Base-by-base conservation (phyloP, 371 early-diverging fungal genomes). In the Blastocladiella emersonii region DNA sequence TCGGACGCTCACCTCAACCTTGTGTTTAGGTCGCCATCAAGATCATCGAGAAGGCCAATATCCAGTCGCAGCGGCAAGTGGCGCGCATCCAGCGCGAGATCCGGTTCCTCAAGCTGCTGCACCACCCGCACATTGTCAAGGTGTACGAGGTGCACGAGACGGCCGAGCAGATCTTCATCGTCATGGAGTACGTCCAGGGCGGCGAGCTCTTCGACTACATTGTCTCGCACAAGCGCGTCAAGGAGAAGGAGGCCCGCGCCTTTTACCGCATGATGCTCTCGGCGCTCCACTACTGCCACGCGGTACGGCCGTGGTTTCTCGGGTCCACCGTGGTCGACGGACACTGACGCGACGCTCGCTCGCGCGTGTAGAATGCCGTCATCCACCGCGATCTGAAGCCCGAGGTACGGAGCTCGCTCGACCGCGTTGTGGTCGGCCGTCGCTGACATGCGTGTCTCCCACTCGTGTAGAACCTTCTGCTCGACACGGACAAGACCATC, bases 381-480 rank as follows among this genome's bases (percentile, higher is more conserved):
- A 85, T 87, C 25, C 90, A 90, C 66, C 76, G 90, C 44, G 90
- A 90, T 72, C 67, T 90, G 48, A 90, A 90, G 76, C 85, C 83
- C 64, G 68, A 78, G 21, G 48, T 59, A 75, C 74, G 48, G 7
- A 23, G 7, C 48, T 21, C 1, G 19, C 48, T 21, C 57, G 15
- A 2, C 41, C 36, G 15, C 61, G 6, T 10, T 57, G 6, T 34
- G 4, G 1, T 36, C 27, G 57, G 23, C 23, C 2, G 48, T 23
- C 61, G 19, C 5, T 36, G 37, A 60, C 30, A 7, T 23, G 8
- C 36, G 30, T 17, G 39, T 15, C 23, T 1, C 48, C 6, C 23
- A 0, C 19, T 6, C n/a, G 1, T 13, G 7, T 45, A 45, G 62
- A 83, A 83, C 65, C 72, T 82, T 19, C 70, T 83, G 35, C 66